phyloP scores from a whole-genome alignment of 805 yeast species.

The Hanseniaspora vineae region DNA sequence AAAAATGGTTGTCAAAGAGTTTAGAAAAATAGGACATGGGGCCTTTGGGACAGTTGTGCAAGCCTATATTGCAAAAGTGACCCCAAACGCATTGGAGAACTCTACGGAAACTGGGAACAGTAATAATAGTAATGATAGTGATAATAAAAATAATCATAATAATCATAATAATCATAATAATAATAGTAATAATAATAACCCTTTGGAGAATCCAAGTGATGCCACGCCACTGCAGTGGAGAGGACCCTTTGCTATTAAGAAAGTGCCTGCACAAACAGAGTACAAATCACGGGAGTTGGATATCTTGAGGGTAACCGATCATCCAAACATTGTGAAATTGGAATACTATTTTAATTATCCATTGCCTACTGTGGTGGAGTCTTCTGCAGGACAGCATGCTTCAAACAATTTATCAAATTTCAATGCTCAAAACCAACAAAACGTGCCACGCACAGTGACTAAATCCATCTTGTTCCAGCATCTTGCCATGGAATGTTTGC shows the following conservation, averaged over 20 bases:
- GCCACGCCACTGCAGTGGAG: constrained; percentile 29
- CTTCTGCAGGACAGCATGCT: no score
- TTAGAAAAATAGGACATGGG: constrained; percentile 70
- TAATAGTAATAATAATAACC: no score
- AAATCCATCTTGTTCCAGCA: constrained; percentile 44
- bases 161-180: no score
- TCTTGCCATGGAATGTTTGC: constrained; percentile 77
- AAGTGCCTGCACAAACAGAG: constrained; percentile 81
- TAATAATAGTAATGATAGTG: no score
- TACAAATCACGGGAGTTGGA: constrained; percentile 74
- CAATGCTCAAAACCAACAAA: no score
- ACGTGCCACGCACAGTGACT: background rate
- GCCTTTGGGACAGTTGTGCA: constrained; percentile 80
- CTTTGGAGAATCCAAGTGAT: no score
- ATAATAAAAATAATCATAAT: no score
- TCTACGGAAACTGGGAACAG: no score
- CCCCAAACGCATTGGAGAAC: no score
- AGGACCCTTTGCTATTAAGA: constrained; percentile 76
- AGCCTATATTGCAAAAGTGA: constrained; percentile 34
- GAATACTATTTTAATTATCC: constrained; percentile 40
- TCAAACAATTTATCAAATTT: no score
- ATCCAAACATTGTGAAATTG: constrained; percentile 65
- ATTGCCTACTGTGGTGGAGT: constrained; percentile 34
- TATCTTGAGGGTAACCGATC: constrained; percentile 58
- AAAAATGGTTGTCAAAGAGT: constrained; percentile 59